Percentiles rank a stretch among this genome's conserved stretches.
Conservation (phyloP, 2,329 filamentous ascomycete genomes). For the Graphilbum sp. region DNA sequence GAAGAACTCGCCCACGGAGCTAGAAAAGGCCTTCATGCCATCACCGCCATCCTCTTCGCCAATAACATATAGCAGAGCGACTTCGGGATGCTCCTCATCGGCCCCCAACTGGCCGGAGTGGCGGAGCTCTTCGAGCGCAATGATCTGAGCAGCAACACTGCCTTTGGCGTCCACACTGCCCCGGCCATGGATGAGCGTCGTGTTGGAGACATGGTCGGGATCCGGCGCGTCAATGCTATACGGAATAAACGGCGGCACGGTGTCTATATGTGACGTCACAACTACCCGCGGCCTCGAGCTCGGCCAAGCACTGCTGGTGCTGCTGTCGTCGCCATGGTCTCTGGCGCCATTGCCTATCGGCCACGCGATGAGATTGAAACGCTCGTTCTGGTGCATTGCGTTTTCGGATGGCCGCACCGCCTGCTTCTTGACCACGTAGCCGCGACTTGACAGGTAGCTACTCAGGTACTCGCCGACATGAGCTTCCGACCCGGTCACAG, state of each 20-base stretch:
- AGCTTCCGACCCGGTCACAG: conserved; percentile 53
- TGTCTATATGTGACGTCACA: conserved; percentile 72
- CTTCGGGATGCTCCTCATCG: conserved; percentile 22
- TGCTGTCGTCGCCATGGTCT: conserved; percentile 14
- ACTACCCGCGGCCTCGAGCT: conserved; percentile 45
- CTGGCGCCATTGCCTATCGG: conserved; percentile 24
- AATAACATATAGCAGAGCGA: conserved; percentile 52
- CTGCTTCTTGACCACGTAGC: conserved; percentile 28
- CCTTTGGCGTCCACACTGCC: conserved; percentile 60
- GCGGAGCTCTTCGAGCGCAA: conserved; percentile 44
- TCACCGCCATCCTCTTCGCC: conserved; percentile 71
- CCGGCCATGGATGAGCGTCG: conserved; percentile 51
- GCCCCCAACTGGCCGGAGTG: conserved; percentile 13
- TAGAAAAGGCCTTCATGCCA: conserved; percentile 52
- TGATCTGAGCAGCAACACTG: conserved; percentile 57
- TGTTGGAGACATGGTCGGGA: conserved; percentile 17
- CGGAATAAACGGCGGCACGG: conserved; percentile 55
- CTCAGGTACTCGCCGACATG: conserved; percentile 52
- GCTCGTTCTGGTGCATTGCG: conserved; percentile 15
- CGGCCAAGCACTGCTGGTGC: too few relatives aligned
- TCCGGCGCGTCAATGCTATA: conserved; percentile 39
- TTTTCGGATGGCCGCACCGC: conserved; percentile 18
- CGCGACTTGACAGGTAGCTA: conserved; percentile 38
- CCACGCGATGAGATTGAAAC: conserved; percentile 69
- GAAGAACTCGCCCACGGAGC: conserved; percentile 12